A percentile compares a stretch with the other conserved stretches of the same genome.
phyloP scores from a whole-genome alignment of 352 stramenopile genomes.

The Phytophthora pinifolia region DNA sequence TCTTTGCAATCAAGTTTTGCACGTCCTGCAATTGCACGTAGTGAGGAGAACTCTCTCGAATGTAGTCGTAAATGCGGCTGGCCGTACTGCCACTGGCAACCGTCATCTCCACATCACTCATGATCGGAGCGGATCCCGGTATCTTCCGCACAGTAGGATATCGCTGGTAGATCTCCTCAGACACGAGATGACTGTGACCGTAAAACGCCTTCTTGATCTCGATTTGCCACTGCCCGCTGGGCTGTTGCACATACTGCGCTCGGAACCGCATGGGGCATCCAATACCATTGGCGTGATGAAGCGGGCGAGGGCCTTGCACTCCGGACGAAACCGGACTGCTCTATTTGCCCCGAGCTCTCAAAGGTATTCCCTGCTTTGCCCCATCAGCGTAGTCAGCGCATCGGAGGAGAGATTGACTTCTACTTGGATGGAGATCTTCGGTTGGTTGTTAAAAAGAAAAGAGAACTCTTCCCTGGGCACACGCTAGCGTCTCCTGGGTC shows the following conservation, averaged over 20 bases:
- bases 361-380: background rate
- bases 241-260: background rate
- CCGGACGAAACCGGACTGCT: background rate
- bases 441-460: too few species aligned
- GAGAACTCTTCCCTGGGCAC: too few species aligned
- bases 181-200: constrained; percentile 9
- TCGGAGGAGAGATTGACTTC: constrained; percentile 6
- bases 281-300: background rate
- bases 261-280: background rate
- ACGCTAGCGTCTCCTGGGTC: too few species aligned
- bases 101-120: constrained; percentile 5
- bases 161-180: background rate
- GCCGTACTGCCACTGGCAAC: constrained; percentile 6
- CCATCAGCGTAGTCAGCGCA: background rate
- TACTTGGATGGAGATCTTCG: constrained; percentile 7
- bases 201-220: background rate
- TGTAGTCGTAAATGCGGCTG: constrained; percentile 28
- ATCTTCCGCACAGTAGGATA: constrained; percentile 5
- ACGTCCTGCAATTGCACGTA: constrained; percentile 3
- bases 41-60: background rate
- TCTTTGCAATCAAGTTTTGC: constrained; percentile 7
- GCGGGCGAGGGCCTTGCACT: background rate
- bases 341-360: constrained; percentile 19
- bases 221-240: background rate
- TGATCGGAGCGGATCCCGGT: background rate